Conservation (phyloP, 2,329 filamentous ascomycete species). For the Beauveria sp. region DNA sequence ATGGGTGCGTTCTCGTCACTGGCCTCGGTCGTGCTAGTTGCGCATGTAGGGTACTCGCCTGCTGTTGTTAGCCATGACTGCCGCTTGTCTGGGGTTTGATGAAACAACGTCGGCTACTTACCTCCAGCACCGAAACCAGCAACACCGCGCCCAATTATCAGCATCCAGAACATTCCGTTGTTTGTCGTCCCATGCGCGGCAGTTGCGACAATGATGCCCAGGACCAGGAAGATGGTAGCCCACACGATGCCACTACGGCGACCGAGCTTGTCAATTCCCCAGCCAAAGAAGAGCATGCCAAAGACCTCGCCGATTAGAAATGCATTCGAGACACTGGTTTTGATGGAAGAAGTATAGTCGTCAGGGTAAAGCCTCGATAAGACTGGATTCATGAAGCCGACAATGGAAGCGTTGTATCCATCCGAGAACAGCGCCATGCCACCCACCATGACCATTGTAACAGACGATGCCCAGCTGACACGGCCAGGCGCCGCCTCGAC, state of each 20-base stretch:
- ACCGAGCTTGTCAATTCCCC: conserved; percentile 38
- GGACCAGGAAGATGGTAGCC: conserved; percentile 37
- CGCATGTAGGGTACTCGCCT: conserved; percentile 25
- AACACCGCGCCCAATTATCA: conserved; percentile 39
- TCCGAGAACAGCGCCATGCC: conserved; percentile 26
- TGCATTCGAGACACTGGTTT: conserved; percentile 31
- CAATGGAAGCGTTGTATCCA: conserved; percentile 28
- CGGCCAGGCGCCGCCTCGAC: background rate
- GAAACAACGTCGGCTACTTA: conserved; percentile 2
- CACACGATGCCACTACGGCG: conserved; percentile 37
- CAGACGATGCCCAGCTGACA: background rate
- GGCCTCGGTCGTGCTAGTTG: conserved; percentile 21
- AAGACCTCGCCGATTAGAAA: conserved; percentile 34
- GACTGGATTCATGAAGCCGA: conserved; percentile 26
- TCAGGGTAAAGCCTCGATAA: conserved; percentile 24
- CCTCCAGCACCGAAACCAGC: conserved; percentile 38
- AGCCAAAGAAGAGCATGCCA: conserved; percentile 31
- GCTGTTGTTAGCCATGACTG: no score
- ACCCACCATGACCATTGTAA: conserved; percentile 20
- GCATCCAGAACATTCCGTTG: conserved; percentile 42
- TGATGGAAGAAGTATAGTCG: conserved; percentile 25
- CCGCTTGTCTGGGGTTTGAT: no score
- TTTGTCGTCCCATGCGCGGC: conserved; percentile 34
- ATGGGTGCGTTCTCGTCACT: conserved; percentile 21
- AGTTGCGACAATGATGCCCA: conserved; percentile 35